Evolutionary conservation across 1,284 basidiomycete species (phyloP).

Genomic region (Phylloporus sp.): DNA sequence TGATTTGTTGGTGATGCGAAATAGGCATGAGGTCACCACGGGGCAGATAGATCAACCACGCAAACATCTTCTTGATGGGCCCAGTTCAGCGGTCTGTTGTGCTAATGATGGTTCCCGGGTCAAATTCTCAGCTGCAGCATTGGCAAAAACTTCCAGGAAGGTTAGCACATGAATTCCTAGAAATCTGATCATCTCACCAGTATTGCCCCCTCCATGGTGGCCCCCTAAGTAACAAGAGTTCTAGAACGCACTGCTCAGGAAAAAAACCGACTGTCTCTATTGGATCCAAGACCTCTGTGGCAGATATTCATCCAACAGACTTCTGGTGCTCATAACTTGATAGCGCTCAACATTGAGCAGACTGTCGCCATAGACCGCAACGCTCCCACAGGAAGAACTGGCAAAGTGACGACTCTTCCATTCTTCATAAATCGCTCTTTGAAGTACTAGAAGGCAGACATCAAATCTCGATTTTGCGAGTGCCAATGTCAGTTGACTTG

Average conservation of each 20-base stretch:
- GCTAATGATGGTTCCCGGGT: conserved; percentile 29
- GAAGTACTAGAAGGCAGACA: conserved; percentile 19
- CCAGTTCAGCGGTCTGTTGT: conserved; percentile 17
- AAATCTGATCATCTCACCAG: conserved; percentile 23
- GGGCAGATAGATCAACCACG: not conserved
- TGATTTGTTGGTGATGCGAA: not conserved
- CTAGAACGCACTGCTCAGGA: conserved; percentile 9
- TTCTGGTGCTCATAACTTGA: conserved; percentile 5
- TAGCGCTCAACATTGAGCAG: not conserved
- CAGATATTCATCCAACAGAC: conserved; percentile 22
- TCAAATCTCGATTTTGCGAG: conserved; percentile 25
- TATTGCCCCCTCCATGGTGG: conserved; percentile 7
- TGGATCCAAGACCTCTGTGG: conserved; percentile 21
- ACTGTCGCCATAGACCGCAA: no score
- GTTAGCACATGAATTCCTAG: conserved; percentile 8
- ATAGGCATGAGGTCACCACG: not conserved
- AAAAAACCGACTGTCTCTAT: not conserved
- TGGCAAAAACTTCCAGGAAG: conserved; percentile 24
- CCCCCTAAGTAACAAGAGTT: not conserved
- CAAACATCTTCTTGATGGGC: conserved; percentile 1
- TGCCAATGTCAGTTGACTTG: conserved; percentile 16
- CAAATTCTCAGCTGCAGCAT: conserved; percentile 18
- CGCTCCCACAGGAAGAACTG: conserved; percentile 2
- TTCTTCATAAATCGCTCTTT: conserved; percentile 27
- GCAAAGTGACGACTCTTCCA: conserved; percentile 15